Evolutionary conservation across 2,329 filamentous ascomycete genomes (phyloP).

Genomic region (Colletotrichum lindemuthianum): DNA sequence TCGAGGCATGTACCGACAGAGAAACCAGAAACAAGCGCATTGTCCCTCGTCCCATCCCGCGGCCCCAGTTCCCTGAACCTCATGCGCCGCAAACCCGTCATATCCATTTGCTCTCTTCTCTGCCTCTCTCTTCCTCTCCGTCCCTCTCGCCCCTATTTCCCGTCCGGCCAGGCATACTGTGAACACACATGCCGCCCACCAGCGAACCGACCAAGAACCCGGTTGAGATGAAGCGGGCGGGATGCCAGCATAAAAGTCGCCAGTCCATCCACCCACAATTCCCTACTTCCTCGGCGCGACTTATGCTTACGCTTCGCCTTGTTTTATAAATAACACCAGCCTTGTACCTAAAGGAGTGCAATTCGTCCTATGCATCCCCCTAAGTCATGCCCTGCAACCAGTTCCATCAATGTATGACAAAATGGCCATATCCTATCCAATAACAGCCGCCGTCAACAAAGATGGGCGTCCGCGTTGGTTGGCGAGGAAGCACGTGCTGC

Average conservation of each 20-base stretch:
- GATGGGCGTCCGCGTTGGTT: conserved; percentile 3
- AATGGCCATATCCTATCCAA: conserved; percentile 21
- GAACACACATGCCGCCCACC: too few relatives aligned
- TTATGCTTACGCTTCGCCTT: too few relatives aligned
- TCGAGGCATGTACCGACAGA: conserved; percentile 14
- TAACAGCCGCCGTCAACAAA: conserved; percentile 5
- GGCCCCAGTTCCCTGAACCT: conserved; percentile 19
- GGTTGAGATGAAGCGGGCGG: too few relatives aligned
- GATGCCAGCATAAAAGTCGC: conserved; percentile 3
- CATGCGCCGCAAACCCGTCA: conserved; percentile 12
- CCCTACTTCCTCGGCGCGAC: conserved; percentile 11
- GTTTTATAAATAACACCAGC: too few relatives aligned
- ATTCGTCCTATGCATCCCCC: conserved; percentile 16
- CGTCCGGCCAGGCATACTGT: too few relatives aligned
- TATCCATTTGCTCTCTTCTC: too few relatives aligned
- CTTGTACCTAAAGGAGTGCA: conserved; percentile 3
- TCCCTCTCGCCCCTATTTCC: background rate
- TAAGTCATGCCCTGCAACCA: conserved; percentile 12
- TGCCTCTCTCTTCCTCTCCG: background rate
- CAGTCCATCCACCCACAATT: too few relatives aligned
- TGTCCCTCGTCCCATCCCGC: conserved; percentile 32
- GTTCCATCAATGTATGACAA: conserved; percentile 13
- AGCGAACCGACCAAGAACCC: too few relatives aligned
- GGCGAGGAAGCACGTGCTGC: conserved; percentile 19
- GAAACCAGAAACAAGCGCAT: conserved; percentile 35